Base-by-base conservation (phyloP, 495 filamentous ascomycete species). In the Podospora didyma region DNA sequence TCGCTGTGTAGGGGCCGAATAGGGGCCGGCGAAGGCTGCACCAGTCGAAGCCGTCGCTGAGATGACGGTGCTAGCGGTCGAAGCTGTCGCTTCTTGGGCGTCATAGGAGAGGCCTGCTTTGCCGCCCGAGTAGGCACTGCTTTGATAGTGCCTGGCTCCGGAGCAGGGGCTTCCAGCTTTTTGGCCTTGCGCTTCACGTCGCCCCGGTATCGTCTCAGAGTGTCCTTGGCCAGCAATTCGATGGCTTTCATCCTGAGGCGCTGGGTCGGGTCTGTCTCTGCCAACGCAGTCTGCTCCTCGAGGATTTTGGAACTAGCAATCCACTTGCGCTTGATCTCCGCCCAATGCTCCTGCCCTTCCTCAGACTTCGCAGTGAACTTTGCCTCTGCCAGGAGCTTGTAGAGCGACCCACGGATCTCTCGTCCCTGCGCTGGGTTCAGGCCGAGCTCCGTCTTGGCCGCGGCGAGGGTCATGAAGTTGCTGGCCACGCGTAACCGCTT, bases 341-440 rank as follows among this genome's bases (percentile, higher is more conserved):
- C 79, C 86, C 88, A 92, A 55, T 86, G 84, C 24, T 88, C 85
- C 48, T 82, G 72, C 3, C 88, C 87, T 44, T 87, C 82, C 65
- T 89, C 86, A 2, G 84, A 62, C 67, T 88, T 91, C 62, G 79
- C 86, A n/a, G 82, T 87, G 58, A 90, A 90, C 62, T 86, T 82
- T 57, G 89, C 86, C 1, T 73, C 75, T 50, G 81, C 84, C 14
- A 94, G 73, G 1, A 83, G 83, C 45, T 81, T 75, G 67, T 89
- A 87, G 66, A 92, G 88, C 1, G 77, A 75, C 35, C 79, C 79
- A 2, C 88, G 81, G 24, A 90, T 72, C 58, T 84, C 77, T 17
- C 88, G 80, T 51, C 81, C 85, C 63, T 89, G 76, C 51, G 84
- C 79, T 0, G 89, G 89, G 57, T 92, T 88, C 59, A 92, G 72